Conservation (phyloP, 495 filamentous ascomycete genomes). For the Aspergillus carlsbadensis region DNA sequence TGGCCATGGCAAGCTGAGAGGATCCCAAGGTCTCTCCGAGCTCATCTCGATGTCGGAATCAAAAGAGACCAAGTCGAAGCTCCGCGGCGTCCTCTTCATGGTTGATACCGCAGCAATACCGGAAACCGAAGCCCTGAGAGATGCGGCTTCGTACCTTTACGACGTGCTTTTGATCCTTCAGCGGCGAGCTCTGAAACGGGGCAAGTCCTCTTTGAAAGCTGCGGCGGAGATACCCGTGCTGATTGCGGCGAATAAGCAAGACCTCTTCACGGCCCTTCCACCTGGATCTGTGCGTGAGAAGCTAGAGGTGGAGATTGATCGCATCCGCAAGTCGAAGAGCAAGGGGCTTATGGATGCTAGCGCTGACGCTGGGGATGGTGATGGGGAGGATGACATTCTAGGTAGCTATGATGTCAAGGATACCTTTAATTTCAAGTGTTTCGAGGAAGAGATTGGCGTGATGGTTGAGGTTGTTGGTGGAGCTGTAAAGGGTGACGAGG, state of each 20-base stretch:
- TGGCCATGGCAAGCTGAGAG: conserved; percentile 89
- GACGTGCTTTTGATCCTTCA: conserved; percentile 81
- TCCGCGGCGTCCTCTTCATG: conserved; percentile 81
- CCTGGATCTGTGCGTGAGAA: conserved; percentile 69
- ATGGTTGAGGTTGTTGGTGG: conserved; percentile 77
- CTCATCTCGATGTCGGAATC: conserved; percentile 41
- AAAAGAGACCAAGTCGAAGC: conserved; percentile 50
- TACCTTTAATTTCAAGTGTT: conserved; percentile 73
- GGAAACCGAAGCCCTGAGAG: conserved; percentile 54
- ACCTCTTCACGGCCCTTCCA: conserved; percentile 91
- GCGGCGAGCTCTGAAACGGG: conserved; percentile 59
- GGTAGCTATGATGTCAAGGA: conserved; percentile 71
- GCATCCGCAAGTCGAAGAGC: conserved; percentile 71
- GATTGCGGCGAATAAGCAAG: conserved; percentile 90
- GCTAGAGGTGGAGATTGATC: conserved; percentile 79
- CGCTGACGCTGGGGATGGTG: conserved; percentile 57
- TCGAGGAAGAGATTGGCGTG: conserved; percentile 76
- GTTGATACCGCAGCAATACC: conserved; percentile 79
- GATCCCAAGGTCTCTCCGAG: conserved; percentile 43
- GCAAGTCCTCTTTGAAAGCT: conserved; percentile 51
- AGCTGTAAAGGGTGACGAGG: conserved; percentile 67
- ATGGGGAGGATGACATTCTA: conserved; percentile 78
- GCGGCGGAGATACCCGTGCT: conserved; percentile 69
- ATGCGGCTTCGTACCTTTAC: conserved; percentile 78
- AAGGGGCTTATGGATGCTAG: conserved; percentile 74